These are phyloP conservation scores for Paracoccidioides lutzii DNA, from an alignment of 2,329 filamentous ascomycete species.

Conservation along the genomic window DNA sequence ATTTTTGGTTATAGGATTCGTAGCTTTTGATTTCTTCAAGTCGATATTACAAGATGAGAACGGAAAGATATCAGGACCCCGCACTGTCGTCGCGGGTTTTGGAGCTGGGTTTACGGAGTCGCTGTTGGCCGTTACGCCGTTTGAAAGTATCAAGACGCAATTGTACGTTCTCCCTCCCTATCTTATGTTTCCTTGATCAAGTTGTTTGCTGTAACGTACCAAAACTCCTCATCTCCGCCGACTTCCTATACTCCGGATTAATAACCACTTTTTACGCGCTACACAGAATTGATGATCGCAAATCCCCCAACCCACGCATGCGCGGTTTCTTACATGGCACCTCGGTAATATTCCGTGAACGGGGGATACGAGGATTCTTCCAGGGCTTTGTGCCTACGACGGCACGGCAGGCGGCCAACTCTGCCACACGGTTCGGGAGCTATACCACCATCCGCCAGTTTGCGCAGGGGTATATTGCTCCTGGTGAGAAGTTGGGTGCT, in stretches of 20 bases:
- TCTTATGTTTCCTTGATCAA: background rate
- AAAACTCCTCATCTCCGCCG: background rate
- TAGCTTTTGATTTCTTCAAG: conserved; percentile 94
- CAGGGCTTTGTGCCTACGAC: conserved; percentile 94
- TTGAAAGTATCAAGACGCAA: conserved; percentile 97
- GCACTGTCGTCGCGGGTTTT: conserved; percentile 86
- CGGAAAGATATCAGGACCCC: conserved; percentile 78
- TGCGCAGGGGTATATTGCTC: conserved; percentile 80
- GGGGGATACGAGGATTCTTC: conserved; percentile 85
- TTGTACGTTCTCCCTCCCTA: conserved; percentile 38
- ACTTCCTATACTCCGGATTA: background rate
- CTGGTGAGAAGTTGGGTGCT: conserved; percentile 85
- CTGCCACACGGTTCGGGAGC: conserved; percentile 75
- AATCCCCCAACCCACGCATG: conserved; percentile 72
- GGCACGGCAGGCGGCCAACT: conserved; percentile 87
- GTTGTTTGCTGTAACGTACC: background rate
- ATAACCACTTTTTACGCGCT: background rate
- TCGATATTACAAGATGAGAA: conserved; percentile 64
- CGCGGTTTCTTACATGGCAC: conserved; percentile 85
- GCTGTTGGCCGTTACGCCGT: conserved; percentile 84
- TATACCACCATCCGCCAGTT: conserved; percentile 87
- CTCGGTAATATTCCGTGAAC: conserved; percentile 72
- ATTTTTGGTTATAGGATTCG: conserved; percentile 49
- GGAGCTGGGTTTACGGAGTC: conserved; percentile 92
- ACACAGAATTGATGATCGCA: conserved; percentile 84